These are phyloP conservation scores for Jackrogersella minutella DNA, from an alignment of 495 filamentous ascomycete species.

Conservation along the genomic window DNA sequence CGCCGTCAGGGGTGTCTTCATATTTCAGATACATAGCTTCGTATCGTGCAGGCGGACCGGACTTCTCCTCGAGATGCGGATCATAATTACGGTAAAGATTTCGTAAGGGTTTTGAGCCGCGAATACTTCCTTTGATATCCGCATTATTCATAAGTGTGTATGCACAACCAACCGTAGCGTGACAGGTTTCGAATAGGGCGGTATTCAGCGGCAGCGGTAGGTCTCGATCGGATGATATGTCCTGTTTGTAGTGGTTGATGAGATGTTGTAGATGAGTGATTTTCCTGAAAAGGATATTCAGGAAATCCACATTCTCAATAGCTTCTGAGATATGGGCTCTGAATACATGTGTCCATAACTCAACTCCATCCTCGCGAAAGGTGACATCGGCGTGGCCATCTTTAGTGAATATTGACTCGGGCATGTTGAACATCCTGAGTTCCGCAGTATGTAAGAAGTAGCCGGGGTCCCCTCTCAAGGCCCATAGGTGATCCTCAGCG, in stretches of 20 bases:
- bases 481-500: conserved; percentile 60
- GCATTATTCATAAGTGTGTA: neutral
- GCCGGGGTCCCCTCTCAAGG: conserved; percentile 62
- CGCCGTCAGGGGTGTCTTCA: neutral
- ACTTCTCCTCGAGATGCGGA: no score
- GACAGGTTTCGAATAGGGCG: neutral
- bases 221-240: neutral
- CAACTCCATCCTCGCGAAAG: neutral
- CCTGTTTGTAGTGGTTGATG: neutral
- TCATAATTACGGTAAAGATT: neutral
- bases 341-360: neutral
- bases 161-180: neutral
- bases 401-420: conserved; percentile 47
- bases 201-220: neutral
- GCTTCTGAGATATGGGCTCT: neutral
- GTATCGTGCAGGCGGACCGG: neutral
- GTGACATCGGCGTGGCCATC: conserved; percentile 43
- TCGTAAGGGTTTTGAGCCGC: neutral
- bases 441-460: conserved; percentile 55
- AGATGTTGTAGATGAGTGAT: neutral
- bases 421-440: conserved; percentile 53
- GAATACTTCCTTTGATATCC: neutral
- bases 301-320: neutral
- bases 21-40: neutral
- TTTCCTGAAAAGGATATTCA: neutral